These are phyloP conservation scores for Mortierella sp. DNA, from an alignment of 371 early-diverging fungal genomes.

Conservation along the genomic window DNA sequence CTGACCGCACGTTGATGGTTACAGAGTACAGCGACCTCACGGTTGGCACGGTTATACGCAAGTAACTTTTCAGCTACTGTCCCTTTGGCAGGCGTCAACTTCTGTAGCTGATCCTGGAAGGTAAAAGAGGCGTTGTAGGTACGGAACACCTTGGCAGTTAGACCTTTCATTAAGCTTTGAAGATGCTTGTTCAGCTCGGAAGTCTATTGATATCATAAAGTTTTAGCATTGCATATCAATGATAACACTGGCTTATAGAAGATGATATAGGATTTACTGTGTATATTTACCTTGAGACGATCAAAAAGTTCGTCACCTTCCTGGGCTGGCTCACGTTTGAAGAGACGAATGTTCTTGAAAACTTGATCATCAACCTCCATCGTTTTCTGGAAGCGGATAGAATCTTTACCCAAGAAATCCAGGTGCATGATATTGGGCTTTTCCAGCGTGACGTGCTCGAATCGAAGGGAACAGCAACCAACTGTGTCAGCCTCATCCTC, in stretches of 20 bases:
- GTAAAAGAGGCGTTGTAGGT: slow-evolving; percentile 97
- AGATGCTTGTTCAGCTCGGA: slow-evolving; percentile 90
- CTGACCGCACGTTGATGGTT: slow-evolving; percentile 96
- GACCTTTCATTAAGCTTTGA: slow-evolving; percentile 87
- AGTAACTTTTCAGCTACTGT: slow-evolving; percentile 87
- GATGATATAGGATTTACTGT: not conserved
- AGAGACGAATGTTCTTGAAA: slow-evolving; percentile 91
- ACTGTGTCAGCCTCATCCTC: slow-evolving; percentile 99
- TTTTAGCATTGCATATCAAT: not conserved
- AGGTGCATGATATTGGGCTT: slow-evolving; percentile 84
- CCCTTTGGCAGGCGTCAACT: slow-evolving; percentile 76
- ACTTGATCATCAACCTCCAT: slow-evolving; percentile 90
- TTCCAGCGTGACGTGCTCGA: slow-evolving; percentile 90
- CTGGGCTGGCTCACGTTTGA: slow-evolving; percentile 83
- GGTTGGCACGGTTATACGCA: slow-evolving; percentile 96
- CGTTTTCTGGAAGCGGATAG: slow-evolving; percentile 92
- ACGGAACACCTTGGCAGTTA: slow-evolving; percentile 99
- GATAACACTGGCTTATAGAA: not conserved
- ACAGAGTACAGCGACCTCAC: slow-evolving; percentile 96
- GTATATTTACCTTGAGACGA: slow-evolving; percentile 78
- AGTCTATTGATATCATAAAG: slow-evolving; percentile 59
- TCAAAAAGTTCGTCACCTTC: slow-evolving; percentile 90
- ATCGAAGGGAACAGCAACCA: slow-evolving; percentile 97
- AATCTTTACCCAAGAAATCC: slow-evolving; percentile 98
- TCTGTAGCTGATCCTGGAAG: slow-evolving; percentile 89